phyloP scores from a whole-genome alignment of 2,329 filamentous ascomycete genomes.

The Exophiala sideris region DNA sequence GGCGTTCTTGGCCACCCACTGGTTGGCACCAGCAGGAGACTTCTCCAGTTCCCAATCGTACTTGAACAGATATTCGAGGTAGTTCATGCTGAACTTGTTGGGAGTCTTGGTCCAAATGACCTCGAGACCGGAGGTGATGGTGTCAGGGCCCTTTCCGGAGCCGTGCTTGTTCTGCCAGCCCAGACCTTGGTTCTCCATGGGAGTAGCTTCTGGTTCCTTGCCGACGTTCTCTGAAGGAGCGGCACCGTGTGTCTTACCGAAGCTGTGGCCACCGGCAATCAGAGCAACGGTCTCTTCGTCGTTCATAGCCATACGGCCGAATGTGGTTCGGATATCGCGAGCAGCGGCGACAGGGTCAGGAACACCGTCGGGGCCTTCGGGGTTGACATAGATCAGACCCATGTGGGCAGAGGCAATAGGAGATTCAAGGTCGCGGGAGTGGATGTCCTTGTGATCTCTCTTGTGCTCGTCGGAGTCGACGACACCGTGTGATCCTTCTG shows the following conservation, averaged over 20 bases:
- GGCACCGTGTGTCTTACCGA: conserved; percentile 79
- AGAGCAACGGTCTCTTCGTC: conserved; percentile 78
- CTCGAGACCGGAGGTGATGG: conserved; percentile 74
- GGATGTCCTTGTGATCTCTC: conserved; percentile 49
- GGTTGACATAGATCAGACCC: conserved; percentile 80
- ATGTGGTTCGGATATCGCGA: conserved; percentile 69
- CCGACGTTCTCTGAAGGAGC: conserved; percentile 62
- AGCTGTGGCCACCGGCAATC: conserved; percentile 73
- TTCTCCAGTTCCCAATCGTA: conserved; percentile 75
- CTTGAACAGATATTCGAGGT: conserved; percentile 72
- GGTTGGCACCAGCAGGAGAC: conserved; percentile 71
- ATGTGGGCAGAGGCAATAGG: conserved; percentile 68
- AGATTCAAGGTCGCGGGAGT: conserved; percentile 63
- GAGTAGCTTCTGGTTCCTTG: conserved; percentile 63
- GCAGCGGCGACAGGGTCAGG: conserved; percentile 68
- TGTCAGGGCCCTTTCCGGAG: conserved; percentile 65
- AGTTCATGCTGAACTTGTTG: conserved; percentile 71
- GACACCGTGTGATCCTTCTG: conserved; percentile 37
- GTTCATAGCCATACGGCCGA: conserved; percentile 78
- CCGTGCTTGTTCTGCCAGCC: conserved; percentile 67
- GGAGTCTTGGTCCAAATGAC: conserved; percentile 77
- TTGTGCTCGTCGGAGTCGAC: conserved; percentile 42
- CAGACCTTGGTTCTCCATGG: conserved; percentile 64
- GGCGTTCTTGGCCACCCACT: conserved; percentile 70
- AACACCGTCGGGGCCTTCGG: conserved; percentile 69